phyloP scores from a whole-genome alignment of 1,284 basidiomycete species.

The Jaminaea rosea region DNA sequence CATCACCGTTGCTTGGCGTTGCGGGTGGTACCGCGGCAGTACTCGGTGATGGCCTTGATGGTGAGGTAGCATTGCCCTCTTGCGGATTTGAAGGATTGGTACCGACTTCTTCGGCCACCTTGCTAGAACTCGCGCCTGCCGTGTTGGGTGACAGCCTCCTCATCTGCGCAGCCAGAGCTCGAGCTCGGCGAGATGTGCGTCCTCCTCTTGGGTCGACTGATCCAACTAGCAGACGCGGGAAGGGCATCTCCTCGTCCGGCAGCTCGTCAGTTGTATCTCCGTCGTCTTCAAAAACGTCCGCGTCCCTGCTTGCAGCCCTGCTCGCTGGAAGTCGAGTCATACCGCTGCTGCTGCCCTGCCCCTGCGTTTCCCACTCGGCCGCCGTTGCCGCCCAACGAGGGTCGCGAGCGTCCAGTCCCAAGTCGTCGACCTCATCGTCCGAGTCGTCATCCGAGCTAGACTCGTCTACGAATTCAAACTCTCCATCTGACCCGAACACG shows the following conservation, averaged over 20 bases:
- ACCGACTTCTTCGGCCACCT: background rate
- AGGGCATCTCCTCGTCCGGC: conserved; percentile 45
- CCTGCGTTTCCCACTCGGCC: background rate
- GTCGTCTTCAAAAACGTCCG: conserved; percentile 21
- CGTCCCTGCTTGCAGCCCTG: background rate
- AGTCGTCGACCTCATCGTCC: conserved; percentile 6
- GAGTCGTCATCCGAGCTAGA: conserved; percentile 35
- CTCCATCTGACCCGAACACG: conserved; percentile 46
- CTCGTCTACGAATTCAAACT: conserved; percentile 45
- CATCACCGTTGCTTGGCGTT: conserved; percentile 4
- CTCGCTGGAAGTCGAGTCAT: too few relatives aligned
- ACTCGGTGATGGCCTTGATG: too few relatives aligned
- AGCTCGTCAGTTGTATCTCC: conserved; percentile 47
- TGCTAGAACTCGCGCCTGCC: too few relatives aligned
- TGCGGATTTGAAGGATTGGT: background rate
- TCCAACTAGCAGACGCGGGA: conserved; percentile 41
- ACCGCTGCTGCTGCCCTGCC: background rate
- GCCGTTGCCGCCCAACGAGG: background rate
- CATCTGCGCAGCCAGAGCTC: conserved; percentile 39
- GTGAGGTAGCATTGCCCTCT: background rate
- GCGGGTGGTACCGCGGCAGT: background rate
- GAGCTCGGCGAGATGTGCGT: conserved; percentile 35
- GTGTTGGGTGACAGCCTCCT: conserved; percentile 27
- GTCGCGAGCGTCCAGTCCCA: conserved; percentile 2
- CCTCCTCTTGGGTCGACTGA: conserved; percentile 43